These are phyloP conservation scores for Tanozyma kutaoensis DNA, from an alignment of 805 yeast genomes.

Conservation along the genomic window DNA sequence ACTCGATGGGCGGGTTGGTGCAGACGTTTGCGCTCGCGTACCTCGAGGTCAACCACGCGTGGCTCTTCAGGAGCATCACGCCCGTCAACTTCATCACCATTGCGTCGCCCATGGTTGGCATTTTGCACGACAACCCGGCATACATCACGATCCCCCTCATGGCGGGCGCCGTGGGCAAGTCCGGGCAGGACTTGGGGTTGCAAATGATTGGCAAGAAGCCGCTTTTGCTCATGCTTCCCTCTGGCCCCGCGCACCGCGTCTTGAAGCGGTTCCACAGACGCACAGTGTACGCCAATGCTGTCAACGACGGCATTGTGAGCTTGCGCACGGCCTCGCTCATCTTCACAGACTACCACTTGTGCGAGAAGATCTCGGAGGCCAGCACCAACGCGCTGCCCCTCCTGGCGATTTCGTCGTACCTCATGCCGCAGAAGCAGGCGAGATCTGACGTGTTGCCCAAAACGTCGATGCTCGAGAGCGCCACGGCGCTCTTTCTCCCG, in stretches of 20 bases:
- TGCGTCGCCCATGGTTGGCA: constrained; percentile 85
- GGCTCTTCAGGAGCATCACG: constrained; percentile 47
- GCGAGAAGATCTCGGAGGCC: neutral
- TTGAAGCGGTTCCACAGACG: constrained; percentile 54
- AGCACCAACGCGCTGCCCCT: constrained; percentile 10
- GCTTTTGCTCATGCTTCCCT: constrained; percentile 59
- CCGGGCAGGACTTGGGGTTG: constrained; percentile 71
- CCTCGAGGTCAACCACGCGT: constrained; percentile 53
- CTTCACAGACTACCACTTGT: constrained; percentile 72
- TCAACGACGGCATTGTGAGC: constrained; percentile 94
- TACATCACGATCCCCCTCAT: constrained; percentile 75
- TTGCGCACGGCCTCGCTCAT: constrained; percentile 77
- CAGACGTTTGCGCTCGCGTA: constrained; percentile 88
- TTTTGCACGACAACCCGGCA: constrained; percentile 76
- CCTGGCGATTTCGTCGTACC: constrained; percentile 24
- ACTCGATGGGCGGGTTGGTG: constrained; percentile 86
- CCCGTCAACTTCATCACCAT: constrained; percentile 74
- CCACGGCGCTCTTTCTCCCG: constrained; percentile 63
- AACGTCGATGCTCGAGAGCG: constrained; percentile 68
- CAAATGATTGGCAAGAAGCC: constrained; percentile 32
- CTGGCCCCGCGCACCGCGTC: constrained; percentile 55
- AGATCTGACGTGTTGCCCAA: constrained; percentile 33
- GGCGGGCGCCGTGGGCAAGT: constrained; percentile 81
- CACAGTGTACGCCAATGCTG: constrained; percentile 78
- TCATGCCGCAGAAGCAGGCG: constrained; percentile 27